Evolutionary conservation across 2,329 filamentous ascomycete genomes (phyloP).

Genomic region (Talaromyces sp.): DNA sequence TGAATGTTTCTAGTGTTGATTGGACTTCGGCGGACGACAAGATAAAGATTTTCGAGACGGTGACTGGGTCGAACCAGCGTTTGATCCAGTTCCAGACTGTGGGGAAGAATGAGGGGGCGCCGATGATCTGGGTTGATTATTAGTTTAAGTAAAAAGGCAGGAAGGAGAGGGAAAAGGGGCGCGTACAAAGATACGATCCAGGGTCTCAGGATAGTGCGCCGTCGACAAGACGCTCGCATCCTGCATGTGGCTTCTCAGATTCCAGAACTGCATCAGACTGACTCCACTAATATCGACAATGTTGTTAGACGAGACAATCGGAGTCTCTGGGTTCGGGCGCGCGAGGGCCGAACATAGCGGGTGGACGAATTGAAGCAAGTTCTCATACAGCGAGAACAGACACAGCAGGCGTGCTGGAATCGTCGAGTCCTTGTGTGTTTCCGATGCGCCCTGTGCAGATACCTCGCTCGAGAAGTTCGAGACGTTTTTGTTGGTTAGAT

Average conservation of each 20-base stretch:
- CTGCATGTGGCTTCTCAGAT: slow-evolving; percentile 89
- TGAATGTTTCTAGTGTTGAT: slow-evolving; percentile 71
- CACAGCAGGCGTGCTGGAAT: slow-evolving; percentile 68
- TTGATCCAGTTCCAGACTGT: slow-evolving; percentile 92
- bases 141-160: neutral
- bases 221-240: slow-evolving; percentile 82
- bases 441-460: slow-evolving; percentile 45
- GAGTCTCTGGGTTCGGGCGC: slow-evolving; percentile 68
- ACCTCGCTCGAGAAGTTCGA: slow-evolving; percentile 60
- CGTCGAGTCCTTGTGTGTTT: slow-evolving; percentile 53
- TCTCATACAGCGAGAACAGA: slow-evolving; percentile 90
- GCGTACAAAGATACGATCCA: slow-evolving; percentile 70
- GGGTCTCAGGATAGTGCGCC: slow-evolving; percentile 88
- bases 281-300: slow-evolving; percentile 90
- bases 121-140: slow-evolving; percentile 58
- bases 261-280: slow-evolving; percentile 91
- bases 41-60: slow-evolving; percentile 94
- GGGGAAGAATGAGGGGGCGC: slow-evolving; percentile 83
- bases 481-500: slow-evolving; percentile 77
- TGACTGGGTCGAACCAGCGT: slow-evolving; percentile 91
- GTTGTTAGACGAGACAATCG: slow-evolving; percentile 87
- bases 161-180: neutral
- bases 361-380: slow-evolving; percentile 78
- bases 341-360: slow-evolving; percentile 76
- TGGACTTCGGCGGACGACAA: slow-evolving; percentile 67